These are phyloP conservation scores for Stereum hirsutum DNA, from an alignment of 1,284 basidiomycete genomes.

Conservation along the genomic window DNA sequence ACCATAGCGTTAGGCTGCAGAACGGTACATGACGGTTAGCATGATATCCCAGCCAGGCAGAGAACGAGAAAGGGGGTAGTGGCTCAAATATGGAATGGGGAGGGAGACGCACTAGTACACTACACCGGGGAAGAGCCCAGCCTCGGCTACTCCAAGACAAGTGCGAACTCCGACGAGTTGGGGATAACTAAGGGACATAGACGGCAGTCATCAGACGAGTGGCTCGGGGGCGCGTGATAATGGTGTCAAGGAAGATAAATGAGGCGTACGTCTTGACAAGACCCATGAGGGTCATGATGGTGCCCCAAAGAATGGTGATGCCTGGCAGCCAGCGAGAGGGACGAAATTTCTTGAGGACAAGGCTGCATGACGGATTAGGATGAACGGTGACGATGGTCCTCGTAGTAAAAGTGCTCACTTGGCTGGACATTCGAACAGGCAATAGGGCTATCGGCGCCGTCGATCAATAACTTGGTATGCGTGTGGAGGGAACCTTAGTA, in stretches of 20 bases:
- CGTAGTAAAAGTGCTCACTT: conserved; percentile 28
- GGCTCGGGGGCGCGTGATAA: conserved; percentile 4
- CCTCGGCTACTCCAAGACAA: conserved; percentile 57
- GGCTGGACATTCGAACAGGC: conserved; percentile 50
- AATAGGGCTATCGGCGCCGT: conserved; percentile 38
- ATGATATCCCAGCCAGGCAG: conserved; percentile 9
- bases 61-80: not conserved
- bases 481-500: conserved; percentile 1
- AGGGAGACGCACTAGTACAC: conserved; percentile 38
- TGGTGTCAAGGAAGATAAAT: not conserved
- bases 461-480: not conserved
- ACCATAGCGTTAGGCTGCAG: conserved; percentile 26
- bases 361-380: conserved; percentile 9
- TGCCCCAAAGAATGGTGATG: conserved; percentile 15
- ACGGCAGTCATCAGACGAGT: not conserved
- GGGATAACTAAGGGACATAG: conserved; percentile 33
- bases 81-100: not conserved
- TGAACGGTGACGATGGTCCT: no score
- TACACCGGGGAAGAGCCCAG: conserved; percentile 62
- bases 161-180: conserved; percentile 52
- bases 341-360: conserved; percentile 23
- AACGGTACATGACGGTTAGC: no score
- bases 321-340: conserved; percentile 25
- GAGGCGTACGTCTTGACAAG: conserved; percentile 46
- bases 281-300: conserved; percentile 51